A percentile compares a stretch with the other conserved stretches of the same genome.
Conservation (phyloP, 164 flowering plant species). For the Sextonia rubra region DNA sequence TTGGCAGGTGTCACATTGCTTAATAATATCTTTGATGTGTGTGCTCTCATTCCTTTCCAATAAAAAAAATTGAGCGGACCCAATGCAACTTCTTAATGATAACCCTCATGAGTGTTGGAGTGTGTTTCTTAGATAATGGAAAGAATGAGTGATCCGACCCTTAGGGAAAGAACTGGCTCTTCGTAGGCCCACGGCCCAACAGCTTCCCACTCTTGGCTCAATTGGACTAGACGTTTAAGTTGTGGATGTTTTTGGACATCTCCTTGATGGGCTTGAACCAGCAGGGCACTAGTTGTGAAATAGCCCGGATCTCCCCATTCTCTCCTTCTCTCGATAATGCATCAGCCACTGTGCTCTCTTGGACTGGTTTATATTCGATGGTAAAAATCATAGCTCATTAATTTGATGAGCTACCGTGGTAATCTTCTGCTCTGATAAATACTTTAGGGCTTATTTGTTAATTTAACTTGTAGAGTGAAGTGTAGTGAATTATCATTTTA, state of each 20-base stretch:
- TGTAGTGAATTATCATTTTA: too few species aligned
- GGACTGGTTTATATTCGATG: background rate
- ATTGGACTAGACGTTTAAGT: background rate
- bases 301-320: background rate
- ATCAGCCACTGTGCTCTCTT: background rate
- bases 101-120: background rate
- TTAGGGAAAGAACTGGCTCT: background rate
- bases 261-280: background rate
- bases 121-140: background rate
- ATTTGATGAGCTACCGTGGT: background rate
- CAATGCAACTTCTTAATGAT: background rate
- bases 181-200: background rate
- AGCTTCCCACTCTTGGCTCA: too few species aligned
- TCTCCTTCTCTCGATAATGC: background rate
- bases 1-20: conserved; percentile 5
- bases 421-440: background rate
- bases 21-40: background rate
- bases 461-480: too few species aligned
- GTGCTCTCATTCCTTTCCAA: background rate
- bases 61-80: too few species aligned
- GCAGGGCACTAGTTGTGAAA: background rate
- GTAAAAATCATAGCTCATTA: conserved; percentile 7
- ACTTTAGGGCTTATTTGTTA: too few species aligned
- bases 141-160: background rate
- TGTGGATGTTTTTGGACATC: background rate